Percentiles rank a stretch among this genome's conserved stretches.
Evolutionary conservation across 495 filamentous ascomycete genomes (phyloP).

Genomic region (Amphirosellinia nigrospora): DNA sequence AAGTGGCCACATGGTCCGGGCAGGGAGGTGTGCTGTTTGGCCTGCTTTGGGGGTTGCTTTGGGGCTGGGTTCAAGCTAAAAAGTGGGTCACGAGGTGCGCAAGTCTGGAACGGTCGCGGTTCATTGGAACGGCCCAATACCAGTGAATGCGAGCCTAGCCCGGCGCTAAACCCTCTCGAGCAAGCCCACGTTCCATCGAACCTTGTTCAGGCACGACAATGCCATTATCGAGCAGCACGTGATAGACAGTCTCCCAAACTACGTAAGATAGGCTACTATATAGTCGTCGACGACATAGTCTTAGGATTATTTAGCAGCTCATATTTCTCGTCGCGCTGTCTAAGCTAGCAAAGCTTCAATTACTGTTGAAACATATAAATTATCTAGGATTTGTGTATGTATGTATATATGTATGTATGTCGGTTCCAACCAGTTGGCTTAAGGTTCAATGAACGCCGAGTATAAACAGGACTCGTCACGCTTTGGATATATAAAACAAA

Average conservation of each 20-base stretch:
- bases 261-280: no score
- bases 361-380: not conserved
- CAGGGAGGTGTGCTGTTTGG: not conserved
- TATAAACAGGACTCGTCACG: not conserved
- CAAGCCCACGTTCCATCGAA: not conserved
- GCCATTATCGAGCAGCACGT: not conserved
- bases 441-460: not conserved
- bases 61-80: not conserved
- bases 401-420: not conserved
- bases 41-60: not conserved
- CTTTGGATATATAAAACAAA: not conserved
- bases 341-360: not conserved
- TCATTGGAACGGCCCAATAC: not conserved
- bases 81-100: not conserved
- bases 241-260: not conserved
- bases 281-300: not conserved
- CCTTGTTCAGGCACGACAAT: constrained; percentile 8
- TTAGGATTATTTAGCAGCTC: not conserved
- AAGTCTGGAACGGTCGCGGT: not conserved
- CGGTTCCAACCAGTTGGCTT: not conserved
- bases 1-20: constrained; percentile 7
- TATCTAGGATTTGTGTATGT: not conserved
- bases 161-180: not conserved
- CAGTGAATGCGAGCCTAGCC: constrained; percentile 4
- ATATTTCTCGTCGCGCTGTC: not conserved